These are phyloP conservation scores for Penicillium alfredii DNA, from an alignment of 495 filamentous ascomycete species.

Conservation along the genomic window DNA sequence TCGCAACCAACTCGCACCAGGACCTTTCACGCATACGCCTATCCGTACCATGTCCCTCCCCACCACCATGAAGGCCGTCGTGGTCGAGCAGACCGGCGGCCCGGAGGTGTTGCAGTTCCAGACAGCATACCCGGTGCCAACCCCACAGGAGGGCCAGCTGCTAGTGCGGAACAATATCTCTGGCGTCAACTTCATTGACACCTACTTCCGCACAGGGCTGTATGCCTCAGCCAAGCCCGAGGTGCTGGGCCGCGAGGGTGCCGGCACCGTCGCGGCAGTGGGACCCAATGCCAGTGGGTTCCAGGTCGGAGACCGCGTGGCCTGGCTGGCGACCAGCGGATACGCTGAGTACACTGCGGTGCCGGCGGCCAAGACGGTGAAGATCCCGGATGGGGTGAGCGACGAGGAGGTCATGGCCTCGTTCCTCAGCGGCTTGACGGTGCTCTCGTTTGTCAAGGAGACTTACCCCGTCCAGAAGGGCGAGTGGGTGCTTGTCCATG, in stretches of 20 bases:
- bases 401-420: conserved; percentile 61
- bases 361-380: conserved; percentile 48
- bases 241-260: conserved; percentile 78
- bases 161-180: conserved; percentile 81
- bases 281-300: conserved; percentile 46
- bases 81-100: conserved; percentile 72
- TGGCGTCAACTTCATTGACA: conserved; percentile 83
- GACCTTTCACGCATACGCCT: conserved; percentile 1
- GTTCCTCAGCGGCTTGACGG: conserved; percentile 80
- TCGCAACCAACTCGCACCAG: conserved; percentile 14
- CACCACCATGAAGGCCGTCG: conserved; percentile 68
- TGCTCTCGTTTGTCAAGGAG: conserved; percentile 75
- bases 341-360: conserved; percentile 79
- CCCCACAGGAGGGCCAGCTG: conserved; percentile 62
- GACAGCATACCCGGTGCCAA: conserved; percentile 70
- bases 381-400: conserved; percentile 58
- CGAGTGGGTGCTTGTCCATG: conserved; percentile 84
- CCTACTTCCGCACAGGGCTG: conserved; percentile 87
- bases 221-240: conserved; percentile 73
- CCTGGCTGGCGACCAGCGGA: conserved; percentile 51
- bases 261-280: conserved; percentile 53
- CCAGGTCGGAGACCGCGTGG: conserved; percentile 61
- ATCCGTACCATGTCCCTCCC: conserved; percentile 42
- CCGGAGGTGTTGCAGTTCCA: conserved; percentile 70
- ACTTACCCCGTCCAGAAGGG: conserved; percentile 65